Evolutionary conservation across 73 alveolate species (phyloP).

Genomic region (Blepharisma stoltei): DNA sequence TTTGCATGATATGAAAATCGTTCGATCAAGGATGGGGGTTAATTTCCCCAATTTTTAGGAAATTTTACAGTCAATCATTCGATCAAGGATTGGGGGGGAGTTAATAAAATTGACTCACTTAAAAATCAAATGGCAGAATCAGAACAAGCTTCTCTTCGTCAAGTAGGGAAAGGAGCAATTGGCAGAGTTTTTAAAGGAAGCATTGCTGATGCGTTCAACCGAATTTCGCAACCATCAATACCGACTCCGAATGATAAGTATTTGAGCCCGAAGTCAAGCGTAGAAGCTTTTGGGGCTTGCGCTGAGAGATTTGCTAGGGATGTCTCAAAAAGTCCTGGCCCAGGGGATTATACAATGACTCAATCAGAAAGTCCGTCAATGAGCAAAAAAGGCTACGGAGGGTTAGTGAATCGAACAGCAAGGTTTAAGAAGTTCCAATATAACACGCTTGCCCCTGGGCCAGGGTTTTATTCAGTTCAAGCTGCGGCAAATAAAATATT

Average conservation of each 20-base stretch:
- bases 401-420: neutral
- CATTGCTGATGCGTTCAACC: neutral
- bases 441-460: conserved; percentile 1
- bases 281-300: neutral
- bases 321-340: neutral
- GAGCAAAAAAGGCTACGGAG: neutral
- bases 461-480: neutral
- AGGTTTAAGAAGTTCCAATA: neutral
- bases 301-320: neutral
- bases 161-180: conserved; percentile 10
- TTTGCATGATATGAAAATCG: no score
- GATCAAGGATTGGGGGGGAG: no score
- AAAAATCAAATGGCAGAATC: no score
- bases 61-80: no score
- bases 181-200: conserved; percentile 2
- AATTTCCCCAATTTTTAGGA: no score
- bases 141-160: neutral
- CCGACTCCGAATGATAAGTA: neutral
- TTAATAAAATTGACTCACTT: no score
- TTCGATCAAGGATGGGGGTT: no score
- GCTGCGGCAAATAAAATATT: no score
- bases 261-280: neutral
- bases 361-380: neutral
- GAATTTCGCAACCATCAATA: conserved; percentile 23
- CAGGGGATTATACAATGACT: neutral